Percentiles rank a stretch among this genome's conserved stretches.
These are phyloP conservation scores for Microstroma glucosiphilum DNA, from an alignment of 1,284 basidiomycete species.

Conservation along the genomic window DNA sequence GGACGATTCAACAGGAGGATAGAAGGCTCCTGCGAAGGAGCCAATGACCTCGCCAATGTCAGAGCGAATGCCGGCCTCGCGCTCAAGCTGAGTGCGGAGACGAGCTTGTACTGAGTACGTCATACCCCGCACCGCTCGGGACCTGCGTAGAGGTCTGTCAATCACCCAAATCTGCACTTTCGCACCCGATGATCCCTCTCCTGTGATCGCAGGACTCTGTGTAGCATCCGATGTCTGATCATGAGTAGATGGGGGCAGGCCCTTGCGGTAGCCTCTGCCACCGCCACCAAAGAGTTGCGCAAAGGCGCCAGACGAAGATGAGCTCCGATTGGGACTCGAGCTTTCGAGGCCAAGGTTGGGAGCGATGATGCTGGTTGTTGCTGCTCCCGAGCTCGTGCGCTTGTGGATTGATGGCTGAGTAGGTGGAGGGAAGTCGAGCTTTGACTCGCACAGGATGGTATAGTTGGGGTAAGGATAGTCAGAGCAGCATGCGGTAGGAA, in stretches of 20 bases:
- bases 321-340: slow-evolving; percentile 16
- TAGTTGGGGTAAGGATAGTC: slow-evolving; percentile 10
- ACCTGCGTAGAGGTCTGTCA: slow-evolving; percentile 6
- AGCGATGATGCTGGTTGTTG: slow-evolving; percentile 58
- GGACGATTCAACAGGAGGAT: slow-evolving; percentile 12
- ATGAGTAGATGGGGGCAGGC: neutral
- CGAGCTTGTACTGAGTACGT: slow-evolving; percentile 1
- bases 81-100: neutral
- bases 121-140: slow-evolving; percentile 12
- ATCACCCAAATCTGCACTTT: neutral
- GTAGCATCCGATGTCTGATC: neutral
- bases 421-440: too few species aligned
- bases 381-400: slow-evolving; percentile 61
- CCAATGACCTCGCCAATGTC: slow-evolving; percentile 19
- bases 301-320: slow-evolving; percentile 21
- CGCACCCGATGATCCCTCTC: slow-evolving; percentile 13
- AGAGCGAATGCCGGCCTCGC: neutral
- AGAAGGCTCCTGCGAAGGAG: slow-evolving; percentile 19
- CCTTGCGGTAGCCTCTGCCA: slow-evolving; percentile 14
- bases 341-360: slow-evolving; percentile 43
- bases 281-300: slow-evolving; percentile 26
- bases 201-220: neutral
- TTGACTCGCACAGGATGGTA: neutral
- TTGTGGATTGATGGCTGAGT: slow-evolving; percentile 24
- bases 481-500: slow-evolving; percentile 16